phyloP scores from a whole-genome alignment of 1,139 yeast genomes.

The Dujonia santamariae region DNA sequence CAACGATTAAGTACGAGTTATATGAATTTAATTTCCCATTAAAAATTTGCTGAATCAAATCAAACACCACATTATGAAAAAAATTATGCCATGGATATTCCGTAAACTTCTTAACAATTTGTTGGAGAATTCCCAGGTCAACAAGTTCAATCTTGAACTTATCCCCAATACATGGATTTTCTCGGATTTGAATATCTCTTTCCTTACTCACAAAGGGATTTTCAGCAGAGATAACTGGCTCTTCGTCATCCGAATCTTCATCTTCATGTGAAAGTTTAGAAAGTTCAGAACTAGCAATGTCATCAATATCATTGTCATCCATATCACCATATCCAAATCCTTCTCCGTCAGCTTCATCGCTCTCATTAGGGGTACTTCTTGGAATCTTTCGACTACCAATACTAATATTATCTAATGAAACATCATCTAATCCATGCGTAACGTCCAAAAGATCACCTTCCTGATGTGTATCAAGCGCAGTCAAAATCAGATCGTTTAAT shows the following conservation, averaged over 20 bases:
- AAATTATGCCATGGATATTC: conserved; percentile 47
- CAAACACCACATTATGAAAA: conserved; percentile 50
- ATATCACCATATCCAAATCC: not conserved
- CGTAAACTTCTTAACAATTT: conserved; percentile 36
- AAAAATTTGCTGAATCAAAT: conserved; percentile 46
- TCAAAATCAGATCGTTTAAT: conserved; percentile 23
- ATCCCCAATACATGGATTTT: conserved; percentile 43
- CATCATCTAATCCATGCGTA: conserved; percentile 38
- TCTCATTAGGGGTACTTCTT: not conserved
- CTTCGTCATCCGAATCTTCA: conserved; percentile 46
- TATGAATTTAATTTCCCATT: conserved; percentile 48
- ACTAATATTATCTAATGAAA: conserved; percentile 33
- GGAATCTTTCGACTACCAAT: conserved; percentile 11
- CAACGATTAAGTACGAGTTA: conserved; percentile 46
- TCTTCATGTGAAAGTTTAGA: conserved; percentile 10
- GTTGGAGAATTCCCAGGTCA: conserved; percentile 37
- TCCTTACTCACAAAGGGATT: conserved; percentile 45
- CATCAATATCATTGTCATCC: conserved; percentile 1
- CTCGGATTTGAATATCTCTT: conserved; percentile 30
- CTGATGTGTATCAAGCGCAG: conserved; percentile 4
- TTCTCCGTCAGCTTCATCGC: not conserved
- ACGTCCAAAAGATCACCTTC: conserved; percentile 16
- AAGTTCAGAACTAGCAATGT: not conserved
- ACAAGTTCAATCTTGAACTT: conserved; percentile 39
- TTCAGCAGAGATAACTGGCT: conserved; percentile 44